Percentiles rank a stretch among this genome's conserved stretches.
Evolutionary conservation across 495 filamentous ascomycete species (phyloP).

Genomic region (Physcia stellaris): DNA sequence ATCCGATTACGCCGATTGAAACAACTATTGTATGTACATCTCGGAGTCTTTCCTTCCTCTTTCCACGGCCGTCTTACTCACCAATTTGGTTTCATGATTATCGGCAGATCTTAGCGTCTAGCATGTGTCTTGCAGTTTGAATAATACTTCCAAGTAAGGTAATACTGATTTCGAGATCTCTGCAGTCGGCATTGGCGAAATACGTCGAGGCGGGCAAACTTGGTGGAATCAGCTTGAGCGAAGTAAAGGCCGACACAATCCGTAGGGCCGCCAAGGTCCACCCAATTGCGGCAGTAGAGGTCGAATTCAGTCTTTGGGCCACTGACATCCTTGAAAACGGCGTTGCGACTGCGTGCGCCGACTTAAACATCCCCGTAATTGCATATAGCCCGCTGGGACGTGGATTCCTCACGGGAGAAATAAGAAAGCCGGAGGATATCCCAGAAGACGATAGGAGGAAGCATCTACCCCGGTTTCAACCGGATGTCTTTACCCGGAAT

Average conservation of each 20-base stretch:
- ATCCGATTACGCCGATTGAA: slow-evolving; percentile 47
- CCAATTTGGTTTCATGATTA: too few species aligned
- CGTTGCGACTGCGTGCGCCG: slow-evolving; percentile 53
- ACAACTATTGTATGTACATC: slow-evolving; percentile 42
- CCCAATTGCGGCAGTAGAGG: slow-evolving; percentile 63
- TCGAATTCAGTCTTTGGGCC: slow-evolving; percentile 61
- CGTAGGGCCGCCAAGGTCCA: slow-evolving; percentile 53
- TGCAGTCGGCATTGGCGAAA: slow-evolving; percentile 36
- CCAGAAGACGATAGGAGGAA: slow-evolving; percentile 42
- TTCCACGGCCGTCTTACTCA: too few species aligned
- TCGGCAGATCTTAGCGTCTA: too few species aligned
- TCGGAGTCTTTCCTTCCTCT: too few species aligned
- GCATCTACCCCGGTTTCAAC: slow-evolving; percentile 48
- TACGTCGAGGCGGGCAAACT: slow-evolving; percentile 66
- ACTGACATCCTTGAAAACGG: slow-evolving; percentile 62
- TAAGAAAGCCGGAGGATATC: slow-evolving; percentile 47
- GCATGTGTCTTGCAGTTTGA: too few species aligned
- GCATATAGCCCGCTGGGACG: slow-evolving; percentile 50
- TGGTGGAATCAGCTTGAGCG: slow-evolving; percentile 61
- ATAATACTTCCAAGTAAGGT: too few species aligned
- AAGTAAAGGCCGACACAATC: slow-evolving; percentile 62
- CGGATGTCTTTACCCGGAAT: slow-evolving; percentile 60
- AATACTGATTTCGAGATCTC: too few species aligned
- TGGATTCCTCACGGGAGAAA: slow-evolving; percentile 43
- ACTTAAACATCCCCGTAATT: slow-evolving; percentile 54